Evolutionary conservation across 768 basidiomycete species (phyloP).

Genomic region (Lactifluus rugatus): DNA sequence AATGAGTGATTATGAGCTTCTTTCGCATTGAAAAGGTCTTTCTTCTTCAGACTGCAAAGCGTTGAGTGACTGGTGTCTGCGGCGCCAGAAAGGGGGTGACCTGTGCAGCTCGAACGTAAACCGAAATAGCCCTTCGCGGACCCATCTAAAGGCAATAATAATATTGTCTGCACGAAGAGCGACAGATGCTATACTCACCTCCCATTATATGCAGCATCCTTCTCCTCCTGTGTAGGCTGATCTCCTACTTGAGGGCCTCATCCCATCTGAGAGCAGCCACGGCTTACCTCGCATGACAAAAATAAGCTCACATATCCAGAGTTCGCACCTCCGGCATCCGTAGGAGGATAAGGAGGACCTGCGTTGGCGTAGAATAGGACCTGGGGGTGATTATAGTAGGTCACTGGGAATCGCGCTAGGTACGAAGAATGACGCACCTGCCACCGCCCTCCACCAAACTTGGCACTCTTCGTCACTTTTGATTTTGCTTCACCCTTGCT

Average conservation of each 20-base stretch:
- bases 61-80: not conserved
- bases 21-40: slow-evolving; percentile 49
- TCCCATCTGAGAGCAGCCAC: not conserved
- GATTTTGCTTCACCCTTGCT: slow-evolving; percentile 71
- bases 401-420: slow-evolving; percentile 8
- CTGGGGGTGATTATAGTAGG: slow-evolving; percentile 27
- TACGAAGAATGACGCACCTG: slow-evolving; percentile 37
- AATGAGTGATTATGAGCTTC: slow-evolving; percentile 80
- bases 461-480: slow-evolving; percentile 63
- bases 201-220: slow-evolving; percentile 51
- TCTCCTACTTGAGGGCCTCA: not conserved
- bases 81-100: slow-evolving; percentile 28
- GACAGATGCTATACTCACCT: slow-evolving; percentile 31
- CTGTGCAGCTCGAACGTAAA: slow-evolving; percentile 77
- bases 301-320: slow-evolving; percentile 60
- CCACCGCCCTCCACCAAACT: slow-evolving; percentile 71
- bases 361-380: slow-evolving; percentile 81
- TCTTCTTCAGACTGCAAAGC: slow-evolving; percentile 35
- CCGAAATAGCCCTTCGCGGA: slow-evolving; percentile 76
- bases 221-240: slow-evolving; percentile 72
- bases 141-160: slow-evolving; percentile 45
- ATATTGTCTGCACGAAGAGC: not conserved
- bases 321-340: slow-evolving; percentile 35
- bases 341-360: slow-evolving; percentile 33
- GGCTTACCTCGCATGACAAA: slow-evolving; percentile 67